Evolutionary conservation across 208 protist species (phyloP).

Genomic region (Acanthamoeba rhysodes): DNA sequence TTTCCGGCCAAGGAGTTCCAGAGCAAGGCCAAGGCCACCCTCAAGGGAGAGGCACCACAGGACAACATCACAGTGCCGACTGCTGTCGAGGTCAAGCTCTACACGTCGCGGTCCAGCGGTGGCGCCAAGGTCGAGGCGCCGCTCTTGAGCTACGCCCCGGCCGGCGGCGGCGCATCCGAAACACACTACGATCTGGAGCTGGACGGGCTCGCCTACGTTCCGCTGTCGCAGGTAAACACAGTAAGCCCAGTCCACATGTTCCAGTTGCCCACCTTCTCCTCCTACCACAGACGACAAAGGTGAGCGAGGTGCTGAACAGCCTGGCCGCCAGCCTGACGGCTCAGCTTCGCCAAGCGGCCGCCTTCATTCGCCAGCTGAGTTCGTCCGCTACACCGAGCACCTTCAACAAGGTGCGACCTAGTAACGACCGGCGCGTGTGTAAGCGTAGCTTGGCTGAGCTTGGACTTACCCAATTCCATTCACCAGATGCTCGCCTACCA

Average conservation of each 20-base stretch:
- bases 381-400: not conserved
- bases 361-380: conserved; percentile 13
- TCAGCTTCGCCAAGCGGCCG: conserved; percentile 13
- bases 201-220: conserved; percentile 3
- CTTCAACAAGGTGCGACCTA: not conserved
- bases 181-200: conserved; percentile 14
- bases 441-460: not conserved
- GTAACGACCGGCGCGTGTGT: not conserved
- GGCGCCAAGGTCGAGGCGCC: not conserved
- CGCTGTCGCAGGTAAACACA: not conserved
- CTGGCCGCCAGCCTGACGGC: not conserved
- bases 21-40: not conserved
- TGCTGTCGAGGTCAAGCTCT: conserved; percentile 32
- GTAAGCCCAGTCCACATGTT: not conserved
- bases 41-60: not conserved
- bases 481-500: conserved; percentile 3
- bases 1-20: conserved; percentile 1
- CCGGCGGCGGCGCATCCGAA: not conserved
- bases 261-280: not conserved
- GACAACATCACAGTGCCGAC: not conserved
- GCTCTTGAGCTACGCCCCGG: not conserved
- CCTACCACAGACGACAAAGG: not conserved
- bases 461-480: not conserved
- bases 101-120: not conserved
- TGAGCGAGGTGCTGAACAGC: not conserved